Base-by-base conservation (phyloP, 176 grass and related monocot species). In the Chloris gayana region DNA sequence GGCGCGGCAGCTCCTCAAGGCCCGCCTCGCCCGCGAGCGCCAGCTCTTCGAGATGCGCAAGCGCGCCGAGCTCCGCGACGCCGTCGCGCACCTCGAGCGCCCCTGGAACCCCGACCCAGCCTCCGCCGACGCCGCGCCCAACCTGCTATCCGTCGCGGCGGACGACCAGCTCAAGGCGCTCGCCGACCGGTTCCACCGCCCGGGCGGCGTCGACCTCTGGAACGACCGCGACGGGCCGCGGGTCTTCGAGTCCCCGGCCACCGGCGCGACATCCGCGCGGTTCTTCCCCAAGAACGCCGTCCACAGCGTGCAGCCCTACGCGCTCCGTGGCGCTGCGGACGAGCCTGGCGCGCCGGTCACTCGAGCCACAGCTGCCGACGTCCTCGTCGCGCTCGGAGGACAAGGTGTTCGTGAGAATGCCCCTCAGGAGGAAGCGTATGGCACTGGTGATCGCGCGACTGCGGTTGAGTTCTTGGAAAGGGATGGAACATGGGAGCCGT, bases 21-120 rank as follows among this genome's bases (percentile, higher is more conserved):
- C 95, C 38, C 87, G 95, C 33, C 91, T 98, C 30, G 80, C 81
- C 5, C 90, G 95, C 38, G 95, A 98, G 84, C 95, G 95, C 62
- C 95, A 95, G 86, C 86, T 98, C 77, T 98, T 89, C 81, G 95
- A 98, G 86, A 98, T 98, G 92, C 83, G 95, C 41, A 95, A 86
- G 90, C 92, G 92, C 27, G 49, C 84, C 9, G 96, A 98, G 90
- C 88, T 95, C 33, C 87, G 88, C 51, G 78, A 85, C 10, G 96
- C 96, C 41, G 86, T 84, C 30, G 69, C 84, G 59, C 85, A 89
- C 82, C 92, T 95, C 41, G 96, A 98, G 86, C 86, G 90, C 15
- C 95, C 92, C 10, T 98, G 95, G 95, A 92, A 98, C 70, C 67
- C 92, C 14, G 80, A 84, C 49, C 35, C 46, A 26, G 65, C 71